Evolutionary conservation across 257 asterid genomes (phyloP), one percentile per base, ranked within the genome.

Genomic region (Paulownia fortunei): DNA sequence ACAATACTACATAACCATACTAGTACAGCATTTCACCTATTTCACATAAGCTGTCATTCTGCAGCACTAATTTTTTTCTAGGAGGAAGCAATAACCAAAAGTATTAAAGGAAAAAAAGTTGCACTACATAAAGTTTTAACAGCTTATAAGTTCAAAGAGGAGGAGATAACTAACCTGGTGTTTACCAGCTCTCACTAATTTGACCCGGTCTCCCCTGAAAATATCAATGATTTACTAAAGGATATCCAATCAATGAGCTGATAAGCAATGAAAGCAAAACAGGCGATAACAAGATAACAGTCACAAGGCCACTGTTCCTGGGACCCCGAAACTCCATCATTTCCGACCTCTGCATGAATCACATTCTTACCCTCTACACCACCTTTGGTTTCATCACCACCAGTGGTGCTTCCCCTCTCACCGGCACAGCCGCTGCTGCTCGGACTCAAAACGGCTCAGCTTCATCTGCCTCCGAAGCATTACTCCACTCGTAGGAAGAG

Each of bases 341-440:
- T 80, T 39, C 62, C 81, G 42, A 79, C 88, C 83, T 81, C 87
- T n/a, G 12, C 64, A n/a, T n/a, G 72, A 76, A 85, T 87, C 80
- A 80, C 85, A 42, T 77, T 78, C 2, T n/a, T 49, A 24, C 58
- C 79, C 30, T 77, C 83, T 41, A 72, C 83, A 13, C 76, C 88
- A 18, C 82, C 84, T 72, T 86, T 89, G 23, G 84, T 86, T 49
- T 84, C 88, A 65, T 75, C 84, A 13, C 82, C 80, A 34, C 84
- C 87, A 54, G 89, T 89, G 55, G 89, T 91, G 79, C 95, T 91
- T 51, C 97, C 97, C 78, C 83, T 86, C 82, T 85, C 97, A 27
- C 89, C 97, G 1, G 92, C 96, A 76, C 89, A 92, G 1, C 93
- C 97, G 47, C 96, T 89, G 80, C 97, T 92, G 76, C 92, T 87